These are phyloP conservation scores for Aeminium ludgeri DNA, from an alignment of 495 filamentous ascomycete genomes.

Conservation along the genomic window DNA sequence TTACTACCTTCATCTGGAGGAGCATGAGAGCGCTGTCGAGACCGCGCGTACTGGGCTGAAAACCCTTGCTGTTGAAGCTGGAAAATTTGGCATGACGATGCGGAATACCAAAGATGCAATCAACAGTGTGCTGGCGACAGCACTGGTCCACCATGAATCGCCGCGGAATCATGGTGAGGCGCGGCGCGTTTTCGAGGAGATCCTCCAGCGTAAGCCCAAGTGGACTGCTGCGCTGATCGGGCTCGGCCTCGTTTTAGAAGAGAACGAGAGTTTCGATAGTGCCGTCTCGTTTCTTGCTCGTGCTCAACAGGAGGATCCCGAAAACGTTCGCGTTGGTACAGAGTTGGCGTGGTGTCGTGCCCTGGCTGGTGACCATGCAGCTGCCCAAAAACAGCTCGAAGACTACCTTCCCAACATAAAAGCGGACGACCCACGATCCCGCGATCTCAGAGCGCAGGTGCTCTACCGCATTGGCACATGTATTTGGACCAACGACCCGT, in stretches of 20 bases:
- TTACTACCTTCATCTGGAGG: conserved; percentile 70
- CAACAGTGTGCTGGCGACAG: conserved; percentile 59
- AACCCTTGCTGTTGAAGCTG: conserved; percentile 40
- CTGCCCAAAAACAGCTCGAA: conserved; percentile 50
- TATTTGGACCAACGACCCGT: conserved; percentile 66
- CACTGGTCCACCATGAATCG: conserved; percentile 70
- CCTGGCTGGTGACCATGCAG: conserved; percentile 53
- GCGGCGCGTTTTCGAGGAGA: conserved; percentile 58
- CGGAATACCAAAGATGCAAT: conserved; percentile 53
- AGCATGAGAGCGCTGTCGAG: conserved; percentile 71
- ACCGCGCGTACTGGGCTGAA: conserved; percentile 53
- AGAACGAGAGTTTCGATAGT: conserved; percentile 67
- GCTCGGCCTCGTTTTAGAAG: conserved; percentile 77
- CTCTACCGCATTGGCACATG: conserved; percentile 80
- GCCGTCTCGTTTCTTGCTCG: conserved; percentile 63
- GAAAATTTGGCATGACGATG: conserved; percentile 47
- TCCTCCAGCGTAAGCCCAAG: conserved; percentile 51
- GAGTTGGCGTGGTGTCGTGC: conserved; percentile 85
- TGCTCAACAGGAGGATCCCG: conserved; percentile 51
- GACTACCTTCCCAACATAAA: conserved; percentile 44
- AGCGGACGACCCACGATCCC: conserved; percentile 36
- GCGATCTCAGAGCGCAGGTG: conserved; percentile 63
- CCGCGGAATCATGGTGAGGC: conserved; percentile 83
- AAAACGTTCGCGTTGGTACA: conserved; percentile 56
- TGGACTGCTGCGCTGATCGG: conserved; percentile 74